These are phyloP conservation scores for Glomus cerebriforme DNA, from an alignment of 192 early-diverging fungal species.

Conservation along the genomic window DNA sequence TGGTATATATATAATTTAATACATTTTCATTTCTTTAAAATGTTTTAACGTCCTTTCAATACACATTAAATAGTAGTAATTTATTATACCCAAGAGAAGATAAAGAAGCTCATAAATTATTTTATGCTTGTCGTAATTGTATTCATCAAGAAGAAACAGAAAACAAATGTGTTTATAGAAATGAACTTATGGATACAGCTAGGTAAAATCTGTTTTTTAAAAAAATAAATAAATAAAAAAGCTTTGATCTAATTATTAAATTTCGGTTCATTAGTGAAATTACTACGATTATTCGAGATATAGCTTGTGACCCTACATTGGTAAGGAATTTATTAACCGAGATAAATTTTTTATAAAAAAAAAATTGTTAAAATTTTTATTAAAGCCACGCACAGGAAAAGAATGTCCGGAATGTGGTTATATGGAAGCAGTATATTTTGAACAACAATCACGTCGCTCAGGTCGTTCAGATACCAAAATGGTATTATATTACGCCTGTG, in stretches of 20 bases:
- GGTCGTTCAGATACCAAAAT: conserved; percentile 66
- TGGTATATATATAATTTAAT: not conserved
- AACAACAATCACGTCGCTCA: conserved; percentile 54
- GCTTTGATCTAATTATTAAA: not conserved
- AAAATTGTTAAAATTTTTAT: not conserved
- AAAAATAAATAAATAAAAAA: not conserved
- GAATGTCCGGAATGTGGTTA: conserved; percentile 63
- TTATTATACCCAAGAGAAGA: conserved; percentile 82
- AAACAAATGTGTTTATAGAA: conserved; percentile 73
- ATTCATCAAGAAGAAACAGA: conserved; percentile 70
- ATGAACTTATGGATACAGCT: conserved; percentile 65
- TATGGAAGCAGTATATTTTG: conserved; percentile 73
- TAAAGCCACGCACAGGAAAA: conserved; percentile 63
- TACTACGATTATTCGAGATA: conserved; percentile 74
- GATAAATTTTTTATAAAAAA: not conserved
- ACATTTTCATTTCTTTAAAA: too few relatives aligned
- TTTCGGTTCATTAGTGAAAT: conserved; percentile 51
- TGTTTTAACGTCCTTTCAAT: too few relatives aligned
- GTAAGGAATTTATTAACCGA: conserved; percentile 34
- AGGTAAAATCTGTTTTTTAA: conserved; percentile 39
- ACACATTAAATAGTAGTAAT: conserved; percentile 76
- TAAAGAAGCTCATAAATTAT: conserved; percentile 48
- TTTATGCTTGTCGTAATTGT: conserved; percentile 81
- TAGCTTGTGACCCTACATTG: conserved; percentile 75
- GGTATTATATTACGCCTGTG: conserved; percentile 81